Base-by-base conservation (phyloP, 345 rosid genomes). In the Rhodomyrtus tomentosa region DNA sequence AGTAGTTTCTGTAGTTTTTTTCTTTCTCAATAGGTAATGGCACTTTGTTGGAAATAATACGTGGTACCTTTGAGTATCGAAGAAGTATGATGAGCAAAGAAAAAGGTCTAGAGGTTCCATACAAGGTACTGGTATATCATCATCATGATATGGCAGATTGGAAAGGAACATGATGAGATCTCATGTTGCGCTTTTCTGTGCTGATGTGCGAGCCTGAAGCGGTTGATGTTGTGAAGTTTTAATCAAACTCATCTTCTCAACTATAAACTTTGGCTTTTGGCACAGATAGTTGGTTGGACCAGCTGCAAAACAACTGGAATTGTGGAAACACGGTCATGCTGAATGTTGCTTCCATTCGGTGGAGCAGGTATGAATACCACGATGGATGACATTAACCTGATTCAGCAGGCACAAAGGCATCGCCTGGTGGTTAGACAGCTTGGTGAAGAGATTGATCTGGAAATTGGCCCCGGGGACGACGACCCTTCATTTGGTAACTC, bases 361-460 rank as follows among this genome's bases (percentile, higher is more conserved):
- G 98, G 95, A 88, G 83, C 91, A 86, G 94, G 93, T 91, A 96
- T 97, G 98, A 93, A 97, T 91, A 91, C 98, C 86, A 58, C 96
- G 6, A 96, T 97, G 95, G 98, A 96, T 94, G 99, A 95, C 88
- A 95, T 97, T 90, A 97, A 93, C 92, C 91, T 97, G 93, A 93
- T 97, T 86, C 99, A 95, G 87, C 98, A 96, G 80, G 98, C 98
- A 29, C 99, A 93, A 87, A 93, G 99, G 91, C 99, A 97, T 92
- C 98, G 92, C 85, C 90, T 95, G 83, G 96, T 97, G 68, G 99
- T 95, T 72, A 91, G 95, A 86, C 96, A 97, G 87, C 90, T 97
- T 38, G 99, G 99, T 52, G 99, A 96, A 90, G 99, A 95, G 90
- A 97, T 97, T 86, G 99, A 97, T 93, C 89, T 96, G 87, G 99